phyloP scores from a whole-genome alignment of 2,329 filamentous ascomycete species.

The Talaromyces sp. region DNA sequence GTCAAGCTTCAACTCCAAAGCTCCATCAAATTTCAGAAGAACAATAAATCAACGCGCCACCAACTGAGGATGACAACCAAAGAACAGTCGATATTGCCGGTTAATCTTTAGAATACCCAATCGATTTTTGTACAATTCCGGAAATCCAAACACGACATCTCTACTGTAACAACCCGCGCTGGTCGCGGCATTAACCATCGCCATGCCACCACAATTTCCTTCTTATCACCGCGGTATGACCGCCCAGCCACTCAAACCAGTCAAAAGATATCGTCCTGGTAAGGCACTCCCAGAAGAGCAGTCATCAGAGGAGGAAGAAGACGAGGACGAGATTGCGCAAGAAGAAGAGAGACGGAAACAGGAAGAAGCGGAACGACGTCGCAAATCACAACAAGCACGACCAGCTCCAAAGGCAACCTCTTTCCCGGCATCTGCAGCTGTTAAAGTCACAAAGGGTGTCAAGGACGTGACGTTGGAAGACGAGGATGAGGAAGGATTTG shows the following conservation, averaged over 20 bases:
- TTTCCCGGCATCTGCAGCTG: constrained; percentile 32
- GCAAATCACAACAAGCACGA: constrained; percentile 46
- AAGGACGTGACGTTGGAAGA: constrained; percentile 39
- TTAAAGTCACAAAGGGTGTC: constrained; percentile 32
- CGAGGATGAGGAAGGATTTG: constrained; percentile 57
- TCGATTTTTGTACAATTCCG: not conserved
- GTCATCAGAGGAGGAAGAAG: constrained; percentile 47
- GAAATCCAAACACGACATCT: not conserved
- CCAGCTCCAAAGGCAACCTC: constrained; percentile 44
- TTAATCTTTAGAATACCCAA: too few species aligned
- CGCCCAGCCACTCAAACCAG: constrained; percentile 76
- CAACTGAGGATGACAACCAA: not conserved
- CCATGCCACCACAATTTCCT: constrained; percentile 42
- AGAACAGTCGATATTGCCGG: not conserved
- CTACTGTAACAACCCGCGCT: not conserved
- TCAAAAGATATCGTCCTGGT: constrained; percentile 74
- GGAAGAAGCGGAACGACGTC: constrained; percentile 39
- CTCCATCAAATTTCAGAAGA: not conserved
- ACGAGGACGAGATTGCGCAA: constrained; percentile 59
- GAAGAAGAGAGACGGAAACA: constrained; percentile 36
- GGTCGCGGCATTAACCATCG: constrained; percentile 15
- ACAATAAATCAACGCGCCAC: not conserved
- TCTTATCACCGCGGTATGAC: constrained; percentile 68
- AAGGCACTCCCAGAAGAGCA: constrained; percentile 59
- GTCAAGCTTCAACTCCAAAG: not conserved